A percentile compares a stretch with the other conserved stretches of the same genome.
phyloP scores from a whole-genome alignment of 148 eudicot genomes.

The Camellia japonica region DNA sequence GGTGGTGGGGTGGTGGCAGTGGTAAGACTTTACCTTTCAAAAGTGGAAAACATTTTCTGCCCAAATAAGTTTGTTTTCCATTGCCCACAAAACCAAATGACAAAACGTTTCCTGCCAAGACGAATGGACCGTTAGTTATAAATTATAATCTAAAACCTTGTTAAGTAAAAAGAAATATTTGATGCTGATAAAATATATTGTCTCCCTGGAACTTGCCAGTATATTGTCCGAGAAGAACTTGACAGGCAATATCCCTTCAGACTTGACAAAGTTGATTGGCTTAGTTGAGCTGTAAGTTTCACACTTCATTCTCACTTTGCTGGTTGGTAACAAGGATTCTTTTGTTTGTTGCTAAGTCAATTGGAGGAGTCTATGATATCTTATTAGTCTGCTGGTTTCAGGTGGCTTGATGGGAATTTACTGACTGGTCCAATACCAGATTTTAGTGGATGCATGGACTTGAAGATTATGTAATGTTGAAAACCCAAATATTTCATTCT shows the following conservation, averaged over 20 bases:
- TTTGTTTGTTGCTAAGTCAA: slow-evolving; percentile 1
- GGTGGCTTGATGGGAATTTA: slow-evolving; percentile 92
- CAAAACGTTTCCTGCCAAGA: too few relatives aligned
- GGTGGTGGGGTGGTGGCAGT: too few relatives aligned
- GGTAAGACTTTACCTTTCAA: too few relatives aligned
- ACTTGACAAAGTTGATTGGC: slow-evolving; percentile 65
- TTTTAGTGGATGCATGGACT: slow-evolving; percentile 69
- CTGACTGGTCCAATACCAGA: slow-evolving; percentile 86
- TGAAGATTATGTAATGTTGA: slow-evolving; percentile 62
- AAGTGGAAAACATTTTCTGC: too few relatives aligned
- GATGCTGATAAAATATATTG: neutral
- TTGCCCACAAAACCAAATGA: too few relatives aligned
- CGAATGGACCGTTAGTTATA: too few relatives aligned
- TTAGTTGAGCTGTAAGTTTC: slow-evolving; percentile 79
- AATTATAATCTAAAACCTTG: neutral
- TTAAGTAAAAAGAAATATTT: neutral
- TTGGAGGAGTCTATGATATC: slow-evolving; percentile 6
- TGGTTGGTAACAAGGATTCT: neutral
- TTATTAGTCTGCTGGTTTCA: slow-evolving; percentile 31
- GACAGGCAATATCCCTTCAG: slow-evolving; percentile 73
- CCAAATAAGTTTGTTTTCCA: too few relatives aligned
- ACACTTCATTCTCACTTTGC: slow-evolving; percentile 6
- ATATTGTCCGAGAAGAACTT: slow-evolving; percentile 67
- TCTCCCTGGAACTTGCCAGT: slow-evolving; percentile 35
- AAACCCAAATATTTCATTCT: slow-evolving; percentile 12